Percentiles rank a stretch among this genome's conserved stretches.
Evolutionary conservation across 2,329 filamentous ascomycete species (phyloP).

Genomic region (Neopestalotiopsis clavispora): DNA sequence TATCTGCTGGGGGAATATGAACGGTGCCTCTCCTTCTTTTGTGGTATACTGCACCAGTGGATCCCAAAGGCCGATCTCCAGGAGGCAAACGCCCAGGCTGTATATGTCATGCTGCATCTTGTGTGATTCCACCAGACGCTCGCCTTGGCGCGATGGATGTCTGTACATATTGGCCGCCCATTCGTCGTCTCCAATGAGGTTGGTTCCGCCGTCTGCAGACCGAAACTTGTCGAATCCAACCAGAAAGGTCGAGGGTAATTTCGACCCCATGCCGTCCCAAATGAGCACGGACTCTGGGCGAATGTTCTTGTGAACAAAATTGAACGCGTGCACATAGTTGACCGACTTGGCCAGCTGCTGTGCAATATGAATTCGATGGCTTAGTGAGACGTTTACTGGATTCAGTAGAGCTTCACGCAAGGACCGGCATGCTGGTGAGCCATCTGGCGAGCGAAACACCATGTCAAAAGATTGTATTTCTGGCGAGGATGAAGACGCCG

Average conservation of each 20-base stretch:
- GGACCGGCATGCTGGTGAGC: background rate
- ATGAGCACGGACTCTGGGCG: conserved; percentile 41
- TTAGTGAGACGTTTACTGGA: background rate
- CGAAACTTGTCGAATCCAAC: conserved; percentile 51
- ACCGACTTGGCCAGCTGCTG: background rate
- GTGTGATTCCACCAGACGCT: conserved; percentile 42
- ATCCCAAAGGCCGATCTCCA: conserved; percentile 57
- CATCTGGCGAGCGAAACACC: background rate
- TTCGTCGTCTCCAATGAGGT: conserved; percentile 38
- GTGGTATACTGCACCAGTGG: conserved; percentile 33
- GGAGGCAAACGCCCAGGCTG: conserved; percentile 56
- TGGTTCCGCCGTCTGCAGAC: conserved; percentile 35
- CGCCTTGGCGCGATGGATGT: conserved; percentile 53
- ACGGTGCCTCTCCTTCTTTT: background rate
- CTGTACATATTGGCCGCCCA: conserved; percentile 54
- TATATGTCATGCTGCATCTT: conserved; percentile 62
- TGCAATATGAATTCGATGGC: background rate
- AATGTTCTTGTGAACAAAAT: conserved; percentile 50
- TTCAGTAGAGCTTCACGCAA: background rate
- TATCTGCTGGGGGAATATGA: no score
- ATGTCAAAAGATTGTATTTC: background rate
- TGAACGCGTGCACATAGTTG: conserved; percentile 27
- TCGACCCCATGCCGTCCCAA: background rate
- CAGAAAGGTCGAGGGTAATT: conserved; percentile 37
- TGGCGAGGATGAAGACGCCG: background rate